Evolutionary conservation across 768 basidiomycete genomes (phyloP), one percentile per base, ranked within the genome.

Genomic region (Termitomyces titanicus): DNA sequence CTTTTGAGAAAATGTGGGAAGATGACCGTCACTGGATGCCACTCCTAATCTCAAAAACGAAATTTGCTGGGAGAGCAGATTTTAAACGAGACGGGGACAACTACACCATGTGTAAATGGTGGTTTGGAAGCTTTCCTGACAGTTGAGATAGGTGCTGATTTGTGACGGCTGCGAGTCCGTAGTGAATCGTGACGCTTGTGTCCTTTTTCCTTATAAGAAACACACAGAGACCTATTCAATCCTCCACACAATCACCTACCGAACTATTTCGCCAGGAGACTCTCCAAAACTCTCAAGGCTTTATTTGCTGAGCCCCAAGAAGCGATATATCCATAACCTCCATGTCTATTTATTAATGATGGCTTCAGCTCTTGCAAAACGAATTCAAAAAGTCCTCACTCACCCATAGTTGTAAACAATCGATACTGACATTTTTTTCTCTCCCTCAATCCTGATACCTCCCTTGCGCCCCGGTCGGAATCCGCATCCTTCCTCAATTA

Each of bases 11-110:
- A 40, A 81, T 81, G 77, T 81, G 81, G 81, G 80, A 78, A 1
- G 81, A 83, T 47, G 91, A 92, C 60, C 58, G 68, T 12, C 65
- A 79, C 57, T 93, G 91, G 92, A 59, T 92, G 40, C 88, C 89
- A 8, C 69, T 82, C 15, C 74, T 94, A 22, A 56, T 79, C 11
- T 59, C 72, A 2, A 72, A 70, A 44, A 63, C 65, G 18, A 69
- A 60, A 20, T 81, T 80, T 60, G 66, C 68, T 34, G 80, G 77
- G 24, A 66, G 80, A 54, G 76, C 75, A 2, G 79, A 82, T 64
- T 79, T 76, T 60, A 66, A 59, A 17, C 65, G 63, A 39, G 56
- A 68, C 5, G 72, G 69, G 29, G 71, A 72, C 4, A 57, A 58
- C 13, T 72, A 66, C 25, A 55, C 60, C 38, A 68, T 69, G 8